phyloP scores from a whole-genome alignment of 2,329 filamentous ascomycete species.

The Diaporthe caulivora region DNA sequence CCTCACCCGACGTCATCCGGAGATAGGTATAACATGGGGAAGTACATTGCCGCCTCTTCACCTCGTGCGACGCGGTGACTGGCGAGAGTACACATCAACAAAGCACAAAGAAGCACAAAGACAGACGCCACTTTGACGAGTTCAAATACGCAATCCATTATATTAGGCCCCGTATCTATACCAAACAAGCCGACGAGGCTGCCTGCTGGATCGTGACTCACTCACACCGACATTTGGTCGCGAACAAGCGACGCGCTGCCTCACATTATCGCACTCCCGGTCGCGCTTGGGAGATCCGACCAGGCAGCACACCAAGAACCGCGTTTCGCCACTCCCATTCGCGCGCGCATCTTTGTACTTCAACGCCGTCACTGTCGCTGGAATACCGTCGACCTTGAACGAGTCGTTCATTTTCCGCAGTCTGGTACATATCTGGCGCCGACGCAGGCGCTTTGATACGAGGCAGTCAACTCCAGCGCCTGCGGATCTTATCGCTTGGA shows the following conservation, averaged over 20 bases:
- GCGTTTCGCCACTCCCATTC: conserved; percentile 31
- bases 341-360: conserved; percentile 2
- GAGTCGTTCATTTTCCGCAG: neutral
- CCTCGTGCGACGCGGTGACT: conserved; percentile 5
- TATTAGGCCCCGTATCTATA: neutral
- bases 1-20: conserved; percentile 29
- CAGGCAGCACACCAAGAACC: conserved; percentile 34
- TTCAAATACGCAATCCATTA: neutral
- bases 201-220: conserved; percentile 35
- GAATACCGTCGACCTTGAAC: neutral
- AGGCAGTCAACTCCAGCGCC: neutral
- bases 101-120: neutral
- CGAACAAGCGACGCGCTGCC: conserved; percentile 4
- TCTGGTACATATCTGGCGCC: conserved; percentile 6
- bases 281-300: neutral
- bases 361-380: neutral
- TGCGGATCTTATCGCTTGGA: neutral
- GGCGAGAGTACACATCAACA: neutral
- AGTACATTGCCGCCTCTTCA: conserved; percentile 8
- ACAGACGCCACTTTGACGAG: neutral
- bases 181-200: conserved; percentile 3
- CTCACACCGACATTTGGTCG: conserved; percentile 9
- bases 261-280: conserved; percentile 1
- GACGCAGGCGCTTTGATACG: conserved; percentile 1
- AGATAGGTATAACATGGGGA: neutral